A percentile compares a stretch with the other conserved stretches of the same genome.
phyloP scores from a whole-genome alignment of 805 yeast genomes.

The Saccharomyces jurei region DNA sequence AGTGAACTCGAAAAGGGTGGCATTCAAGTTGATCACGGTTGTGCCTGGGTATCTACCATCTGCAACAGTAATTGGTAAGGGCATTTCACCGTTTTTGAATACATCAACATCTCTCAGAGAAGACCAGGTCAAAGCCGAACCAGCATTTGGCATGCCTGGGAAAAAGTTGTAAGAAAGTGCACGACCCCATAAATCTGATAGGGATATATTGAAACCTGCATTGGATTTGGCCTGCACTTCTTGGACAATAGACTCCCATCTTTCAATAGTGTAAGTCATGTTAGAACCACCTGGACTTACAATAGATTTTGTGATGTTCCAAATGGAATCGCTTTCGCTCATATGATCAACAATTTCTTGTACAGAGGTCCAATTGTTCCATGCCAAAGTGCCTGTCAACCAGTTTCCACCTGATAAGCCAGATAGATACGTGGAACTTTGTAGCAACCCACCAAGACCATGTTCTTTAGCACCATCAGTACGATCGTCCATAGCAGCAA shows the following conservation, averaged over 20 bases:
- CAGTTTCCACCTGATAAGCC: conserved; percentile 85
- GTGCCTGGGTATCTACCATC: conserved; percentile 63
- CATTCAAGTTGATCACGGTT: conserved; percentile 47
- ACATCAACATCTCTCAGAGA: conserved; percentile 53
- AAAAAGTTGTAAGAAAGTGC: conserved; percentile 68
- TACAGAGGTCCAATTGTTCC: conserved; percentile 67
- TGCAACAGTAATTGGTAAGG: conserved; percentile 60
- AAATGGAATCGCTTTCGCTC: conserved; percentile 39
- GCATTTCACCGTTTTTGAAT: conserved; percentile 57
- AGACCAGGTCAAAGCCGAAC: conserved; percentile 54
- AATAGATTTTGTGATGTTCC: conserved; percentile 62
- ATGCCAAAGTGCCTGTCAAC: conserved; percentile 61
- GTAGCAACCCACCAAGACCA: conserved; percentile 69
- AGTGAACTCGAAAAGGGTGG: conserved; percentile 56
- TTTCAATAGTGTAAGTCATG: conserved; percentile 40
- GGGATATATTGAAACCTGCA: conserved; percentile 59
- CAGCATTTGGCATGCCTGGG: conserved; percentile 49
- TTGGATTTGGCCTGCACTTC: conserved; percentile 44
- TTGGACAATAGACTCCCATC: conserved; percentile 45
- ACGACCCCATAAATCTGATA: conserved; percentile 79
- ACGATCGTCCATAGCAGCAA: conserved; percentile 69
- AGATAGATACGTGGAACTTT: conserved; percentile 59
- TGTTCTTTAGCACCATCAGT: conserved; percentile 45
- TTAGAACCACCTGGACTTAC: conserved; percentile 57
- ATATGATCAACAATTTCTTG: conserved; percentile 42